A percentile compares a stretch with the other conserved stretches of the same genome.
These are phyloP conservation scores for Paecilomyces sp. DNA, from an alignment of 2,329 filamentous ascomycete genomes.

Conservation along the genomic window DNA sequence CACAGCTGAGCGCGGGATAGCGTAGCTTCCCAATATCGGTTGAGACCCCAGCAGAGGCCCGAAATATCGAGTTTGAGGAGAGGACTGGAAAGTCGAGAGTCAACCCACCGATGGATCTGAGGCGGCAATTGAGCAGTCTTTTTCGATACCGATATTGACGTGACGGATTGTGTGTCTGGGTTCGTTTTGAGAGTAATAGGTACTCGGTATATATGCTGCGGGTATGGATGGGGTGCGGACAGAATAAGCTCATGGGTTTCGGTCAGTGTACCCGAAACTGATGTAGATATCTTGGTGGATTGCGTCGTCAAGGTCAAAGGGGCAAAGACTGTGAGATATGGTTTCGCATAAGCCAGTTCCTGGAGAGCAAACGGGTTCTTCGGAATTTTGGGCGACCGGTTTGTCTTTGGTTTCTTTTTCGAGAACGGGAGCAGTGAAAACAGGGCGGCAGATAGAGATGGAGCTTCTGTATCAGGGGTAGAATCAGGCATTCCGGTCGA, in stretches of 20 bases:
- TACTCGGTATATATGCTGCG: conserved; percentile 23
- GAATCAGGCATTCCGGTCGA: conserved; percentile 15
- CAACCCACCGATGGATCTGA: conserved; percentile 26
- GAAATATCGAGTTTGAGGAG: conserved; percentile 31
- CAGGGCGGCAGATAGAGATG: conserved; percentile 28
- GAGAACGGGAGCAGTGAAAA: conserved; percentile 36
- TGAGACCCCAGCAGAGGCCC: conserved; percentile 35
- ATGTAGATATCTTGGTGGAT: conserved; percentile 17
- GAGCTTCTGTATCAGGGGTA: conserved; percentile 13
- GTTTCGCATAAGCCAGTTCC: conserved; percentile 49
- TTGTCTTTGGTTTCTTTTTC: conserved; percentile 14
- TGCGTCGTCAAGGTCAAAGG: conserved; percentile 50
- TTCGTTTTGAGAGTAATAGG: conserved; percentile 28
- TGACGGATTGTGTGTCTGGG: conserved; percentile 25
- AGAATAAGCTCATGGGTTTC: conserved; percentile 30
- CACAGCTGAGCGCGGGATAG: conserved; percentile 32
- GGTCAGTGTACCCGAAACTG: conserved; percentile 11
- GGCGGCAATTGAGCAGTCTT: conserved; percentile 19
- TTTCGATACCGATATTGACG: conserved; percentile 22
- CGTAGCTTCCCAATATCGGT: conserved; percentile 34
- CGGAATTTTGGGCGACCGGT: conserved; percentile 34
- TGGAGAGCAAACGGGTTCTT: conserved; percentile 61
- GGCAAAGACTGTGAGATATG: conserved; percentile 65
- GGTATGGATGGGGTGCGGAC: conserved; percentile 29
- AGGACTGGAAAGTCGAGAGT: conserved; percentile 24